Conservation (phyloP, 257 asterid species). For the Dorcoceras hygrometricum region DNA sequence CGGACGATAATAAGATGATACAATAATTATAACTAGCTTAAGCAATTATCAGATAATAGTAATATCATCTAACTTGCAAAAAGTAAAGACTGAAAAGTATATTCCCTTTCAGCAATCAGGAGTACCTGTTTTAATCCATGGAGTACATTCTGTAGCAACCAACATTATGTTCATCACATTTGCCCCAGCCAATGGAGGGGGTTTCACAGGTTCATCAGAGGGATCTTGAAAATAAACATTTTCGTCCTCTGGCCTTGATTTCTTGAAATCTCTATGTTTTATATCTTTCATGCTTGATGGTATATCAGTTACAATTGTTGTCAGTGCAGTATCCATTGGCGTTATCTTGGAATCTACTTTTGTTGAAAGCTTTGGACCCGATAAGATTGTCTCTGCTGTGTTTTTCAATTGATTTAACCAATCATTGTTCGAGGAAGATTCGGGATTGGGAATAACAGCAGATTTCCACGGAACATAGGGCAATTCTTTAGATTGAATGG, state of each 20-base stretch:
- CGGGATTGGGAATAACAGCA: slow-evolving; percentile 26
- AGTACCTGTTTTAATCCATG: slow-evolving; percentile 94
- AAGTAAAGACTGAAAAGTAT: slow-evolving; percentile 4
- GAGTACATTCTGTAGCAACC: slow-evolving; percentile 91
- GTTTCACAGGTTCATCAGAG: slow-evolving; percentile 43
- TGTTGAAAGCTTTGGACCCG: slow-evolving; percentile 25
- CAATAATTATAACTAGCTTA: neutral
- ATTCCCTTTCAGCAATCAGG: slow-evolving; percentile 15
- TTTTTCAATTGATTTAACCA: slow-evolving; percentile 21
- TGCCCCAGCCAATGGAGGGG: slow-evolving; percentile 87
- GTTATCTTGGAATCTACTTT: slow-evolving; percentile 28
- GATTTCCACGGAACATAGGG: slow-evolving; percentile 32
- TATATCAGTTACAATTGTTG: slow-evolving; percentile 31
- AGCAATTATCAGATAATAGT: neutral
- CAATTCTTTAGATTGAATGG: slow-evolving; percentile 32
- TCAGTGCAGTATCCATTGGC: slow-evolving; percentile 24
- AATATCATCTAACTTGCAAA: slow-evolving; percentile 13
- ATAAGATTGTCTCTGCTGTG: slow-evolving; percentile 16
- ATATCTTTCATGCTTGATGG: slow-evolving; percentile 30
- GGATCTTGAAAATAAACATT: slow-evolving; percentile 38
- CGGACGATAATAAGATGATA: no score
- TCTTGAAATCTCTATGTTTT: slow-evolving; percentile 32
- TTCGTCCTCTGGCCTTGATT: slow-evolving; percentile 33
- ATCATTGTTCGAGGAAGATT: slow-evolving; percentile 28
- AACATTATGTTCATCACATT: slow-evolving; percentile 85